Percentiles rank a stretch among this genome's conserved stretches.
These are phyloP conservation scores for Diversispora epigaea DNA, from an alignment of 192 early-diverging fungal species.

Conservation along the genomic window DNA sequence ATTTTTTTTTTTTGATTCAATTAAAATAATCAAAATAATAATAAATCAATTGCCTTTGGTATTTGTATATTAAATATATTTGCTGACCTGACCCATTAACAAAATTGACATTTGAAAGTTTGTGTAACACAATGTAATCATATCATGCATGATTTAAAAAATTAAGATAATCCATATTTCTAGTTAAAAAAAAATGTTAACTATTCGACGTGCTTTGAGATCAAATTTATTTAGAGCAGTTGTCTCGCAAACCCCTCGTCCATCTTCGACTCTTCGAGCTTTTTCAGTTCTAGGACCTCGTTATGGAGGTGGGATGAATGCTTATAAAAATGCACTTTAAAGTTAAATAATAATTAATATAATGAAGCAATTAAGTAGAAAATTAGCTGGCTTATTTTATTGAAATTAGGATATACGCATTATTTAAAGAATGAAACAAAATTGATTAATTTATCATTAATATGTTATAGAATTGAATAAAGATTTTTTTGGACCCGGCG, in stretches of 20 bases:
- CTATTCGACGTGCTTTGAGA: background rate
- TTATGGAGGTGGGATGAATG: background rate
- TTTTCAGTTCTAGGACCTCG: slow-evolving; percentile 25
- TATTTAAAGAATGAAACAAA: background rate
- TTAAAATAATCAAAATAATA: too few species aligned
- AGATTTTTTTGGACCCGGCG: slow-evolving; percentile 56
- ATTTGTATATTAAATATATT: too few species aligned
- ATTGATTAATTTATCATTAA: background rate
- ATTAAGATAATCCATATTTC: too few species aligned
- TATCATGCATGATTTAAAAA: too few species aligned
- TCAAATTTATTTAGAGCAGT: background rate
- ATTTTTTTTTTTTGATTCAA: too few species aligned
- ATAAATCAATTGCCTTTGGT: too few species aligned
- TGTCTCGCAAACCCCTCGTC: background rate
- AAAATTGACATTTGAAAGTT: too few species aligned
- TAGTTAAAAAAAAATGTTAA: too few species aligned
- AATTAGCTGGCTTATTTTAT: background rate
- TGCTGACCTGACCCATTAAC: too few species aligned
- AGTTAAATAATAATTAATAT: background rate
- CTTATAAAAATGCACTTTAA: background rate
- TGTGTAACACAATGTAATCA: too few species aligned
- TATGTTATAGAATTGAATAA: background rate
- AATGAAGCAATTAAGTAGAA: background rate
- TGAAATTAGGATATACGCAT: background rate
- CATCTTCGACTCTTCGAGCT: background rate